Base-by-base conservation (phyloP, 2,329 filamentous ascomycete species). In the Myriosclerotinia duriaeana region DNA sequence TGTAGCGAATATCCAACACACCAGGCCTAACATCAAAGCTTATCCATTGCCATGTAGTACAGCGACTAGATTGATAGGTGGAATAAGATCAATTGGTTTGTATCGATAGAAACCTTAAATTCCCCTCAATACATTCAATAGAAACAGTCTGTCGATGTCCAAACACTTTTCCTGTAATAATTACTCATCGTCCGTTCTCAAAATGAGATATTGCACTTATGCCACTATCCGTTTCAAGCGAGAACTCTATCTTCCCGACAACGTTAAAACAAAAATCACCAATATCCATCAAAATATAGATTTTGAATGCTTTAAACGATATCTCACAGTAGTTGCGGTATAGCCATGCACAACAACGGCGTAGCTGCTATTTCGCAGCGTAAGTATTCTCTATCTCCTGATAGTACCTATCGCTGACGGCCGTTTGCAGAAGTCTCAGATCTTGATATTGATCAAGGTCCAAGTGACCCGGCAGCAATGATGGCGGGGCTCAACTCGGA, bases 361-460 rank as follows among this genome's bases (percentile, higher is more conserved):
- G 26, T 72, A 58, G 64, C 48, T 68, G 65, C 67, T 42, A 64
- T 76, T 56, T 70, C 71, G 44, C 66, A 72, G 67, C 68, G 75
- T 73, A 68, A 68, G 69, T 30, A 30, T 22, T 44, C 54, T 50
- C 56, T 44, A 38, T 20, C 20, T 26, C 26, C 30, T 30, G 22
- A 62, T 54, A 59, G 20, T 53, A 38, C 34, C 36, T 55, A 44
- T 55, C 53, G 56, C 71, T 74, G 52, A 73, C 54, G 50, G 34
- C 62, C 36, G 36, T 62, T 61, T 60, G 36, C 67, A 76, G 75
- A 71, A 53, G 63, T 74, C 59, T 69, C 71, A 53, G 68, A 71
- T 30, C 69, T 77, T 64, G 66, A 72, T 64, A 70, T 77, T 64
- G 64, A 74, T 56, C 69, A 75, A 69, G 69, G 68, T 34, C 65